Conservation (phyloP, 2,329 filamentous ascomycete species). For the Aureobasidium sp. region DNA sequence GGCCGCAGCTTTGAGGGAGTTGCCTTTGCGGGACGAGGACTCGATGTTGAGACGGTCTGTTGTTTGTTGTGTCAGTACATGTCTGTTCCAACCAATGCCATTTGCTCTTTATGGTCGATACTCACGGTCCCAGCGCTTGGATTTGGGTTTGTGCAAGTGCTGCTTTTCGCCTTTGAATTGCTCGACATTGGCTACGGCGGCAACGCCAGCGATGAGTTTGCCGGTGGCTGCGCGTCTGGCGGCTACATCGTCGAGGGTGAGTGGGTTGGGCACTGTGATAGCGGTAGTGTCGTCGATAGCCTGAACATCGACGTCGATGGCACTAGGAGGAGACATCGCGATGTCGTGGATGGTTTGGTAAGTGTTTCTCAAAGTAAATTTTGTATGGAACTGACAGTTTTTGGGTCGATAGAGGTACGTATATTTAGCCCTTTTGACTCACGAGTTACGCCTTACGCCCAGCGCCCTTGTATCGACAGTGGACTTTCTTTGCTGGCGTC, state of each 20-base stretch:
- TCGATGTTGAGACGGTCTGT: conserved; percentile 39
- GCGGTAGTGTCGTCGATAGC: conserved; percentile 23
- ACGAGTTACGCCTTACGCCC: neutral
- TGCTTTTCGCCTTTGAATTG: conserved; percentile 67
- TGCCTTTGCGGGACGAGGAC: conserved; percentile 49
- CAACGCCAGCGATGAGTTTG: conserved; percentile 65
- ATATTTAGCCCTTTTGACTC: conserved; percentile 5
- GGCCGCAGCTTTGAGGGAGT: conserved; percentile 75
- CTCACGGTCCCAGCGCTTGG: conserved; percentile 80
- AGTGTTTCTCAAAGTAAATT: neutral
- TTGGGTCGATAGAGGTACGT: neutral
- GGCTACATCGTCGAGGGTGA: conserved; percentile 61
- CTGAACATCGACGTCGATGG: conserved; percentile 13
- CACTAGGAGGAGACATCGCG: conserved; percentile 13
- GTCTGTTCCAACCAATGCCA: no score
- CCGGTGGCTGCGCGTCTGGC: conserved; percentile 65
- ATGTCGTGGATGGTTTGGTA: neutral
- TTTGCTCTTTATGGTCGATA: conserved; percentile 27
- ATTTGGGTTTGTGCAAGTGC: conserved; percentile 60
- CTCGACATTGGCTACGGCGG: conserved; percentile 69
- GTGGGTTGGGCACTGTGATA: conserved; percentile 40
- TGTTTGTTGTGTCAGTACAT: no score
- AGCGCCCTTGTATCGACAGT: conserved; percentile 1
- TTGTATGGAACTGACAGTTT: no score
- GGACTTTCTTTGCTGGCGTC: neutral